phyloP scores from a whole-genome alignment of 139 green algal genomes.

The Microglena sp. region DNA sequence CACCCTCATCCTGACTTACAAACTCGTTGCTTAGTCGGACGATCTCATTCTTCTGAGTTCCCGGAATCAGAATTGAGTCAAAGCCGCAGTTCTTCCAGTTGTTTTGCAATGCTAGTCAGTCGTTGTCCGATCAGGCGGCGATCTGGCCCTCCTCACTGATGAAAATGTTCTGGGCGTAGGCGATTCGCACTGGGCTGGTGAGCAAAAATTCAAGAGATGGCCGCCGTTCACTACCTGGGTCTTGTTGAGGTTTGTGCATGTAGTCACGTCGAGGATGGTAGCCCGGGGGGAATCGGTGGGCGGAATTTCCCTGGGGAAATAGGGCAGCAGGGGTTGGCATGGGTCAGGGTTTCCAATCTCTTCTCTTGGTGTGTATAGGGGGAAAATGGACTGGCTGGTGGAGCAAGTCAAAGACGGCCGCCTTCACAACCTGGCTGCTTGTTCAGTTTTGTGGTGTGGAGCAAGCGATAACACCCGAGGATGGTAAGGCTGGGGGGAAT shows the following conservation, averaged over 20 bases:
- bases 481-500: no score
- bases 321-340: no score
- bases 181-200: neutral
- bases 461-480: no score
- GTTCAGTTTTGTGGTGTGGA: no score
- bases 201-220: neutral
- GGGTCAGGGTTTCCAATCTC: no score
- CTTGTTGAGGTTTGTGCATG: neutral
- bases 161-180: constrained; percentile 36
- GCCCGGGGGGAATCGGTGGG: no score
- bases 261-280: neutral
- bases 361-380: no score
- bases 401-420: no score
- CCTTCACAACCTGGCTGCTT: no score
- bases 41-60: constrained; percentile 15
- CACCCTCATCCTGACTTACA: no score
- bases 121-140: constrained; percentile 40
- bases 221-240: neutral
- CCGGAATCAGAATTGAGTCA: constrained; percentile 29
- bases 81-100: constrained; percentile 33
- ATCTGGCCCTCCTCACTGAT: constrained; percentile 26
- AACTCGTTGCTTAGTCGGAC: constrained; percentile 7
- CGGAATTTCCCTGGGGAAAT: neutral
- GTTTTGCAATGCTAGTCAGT: no score
- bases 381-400: no score